Evolutionary conservation across 495 filamentous ascomycete genomes (phyloP).

Genomic region (Corynascus novoguineensis): DNA sequence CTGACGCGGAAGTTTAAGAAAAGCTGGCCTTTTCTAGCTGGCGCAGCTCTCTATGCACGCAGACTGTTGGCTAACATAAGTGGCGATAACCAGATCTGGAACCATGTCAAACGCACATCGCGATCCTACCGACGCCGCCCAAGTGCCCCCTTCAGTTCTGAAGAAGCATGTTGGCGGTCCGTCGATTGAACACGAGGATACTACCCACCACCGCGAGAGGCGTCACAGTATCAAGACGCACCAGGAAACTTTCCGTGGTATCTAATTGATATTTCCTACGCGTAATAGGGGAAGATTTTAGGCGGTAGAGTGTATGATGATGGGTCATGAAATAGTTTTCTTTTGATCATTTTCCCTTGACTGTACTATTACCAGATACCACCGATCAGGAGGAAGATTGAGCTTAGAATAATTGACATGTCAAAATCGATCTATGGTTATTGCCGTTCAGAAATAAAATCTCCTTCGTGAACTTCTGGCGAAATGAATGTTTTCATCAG

Average conservation of each 20-base stretch:
- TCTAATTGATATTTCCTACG: conserved; percentile 22
- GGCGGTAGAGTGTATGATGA: conserved; percentile 7
- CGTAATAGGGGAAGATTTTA: neutral
- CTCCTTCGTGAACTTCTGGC: neutral
- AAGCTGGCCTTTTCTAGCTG: no score
- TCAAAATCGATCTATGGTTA: no score
- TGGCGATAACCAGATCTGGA: neutral
- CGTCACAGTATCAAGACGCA: conserved; percentile 34
- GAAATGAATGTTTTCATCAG: conserved; percentile 2
- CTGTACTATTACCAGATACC: conserved; percentile 13
- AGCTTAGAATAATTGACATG: neutral
- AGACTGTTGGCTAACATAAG: no score
- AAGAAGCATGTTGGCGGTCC: conserved; percentile 36
- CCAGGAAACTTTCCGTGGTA: conserved; percentile 38
- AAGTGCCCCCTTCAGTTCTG: conserved; percentile 45
- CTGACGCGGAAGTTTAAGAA: no score
- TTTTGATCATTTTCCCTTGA: neutral
- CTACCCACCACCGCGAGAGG: conserved; percentile 30
- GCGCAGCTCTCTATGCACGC: no score
- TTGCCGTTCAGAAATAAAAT: neutral
- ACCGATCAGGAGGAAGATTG: neutral
- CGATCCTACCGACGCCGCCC: conserved; percentile 44
- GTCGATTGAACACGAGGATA: conserved; percentile 34
- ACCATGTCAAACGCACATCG: conserved; percentile 10
- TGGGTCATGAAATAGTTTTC: neutral